Evolutionary conservation across 176 grass and related monocot genomes (phyloP), one percentile per base, ranked within the genome.

Genomic region (Saccharum spontaneum): DNA sequence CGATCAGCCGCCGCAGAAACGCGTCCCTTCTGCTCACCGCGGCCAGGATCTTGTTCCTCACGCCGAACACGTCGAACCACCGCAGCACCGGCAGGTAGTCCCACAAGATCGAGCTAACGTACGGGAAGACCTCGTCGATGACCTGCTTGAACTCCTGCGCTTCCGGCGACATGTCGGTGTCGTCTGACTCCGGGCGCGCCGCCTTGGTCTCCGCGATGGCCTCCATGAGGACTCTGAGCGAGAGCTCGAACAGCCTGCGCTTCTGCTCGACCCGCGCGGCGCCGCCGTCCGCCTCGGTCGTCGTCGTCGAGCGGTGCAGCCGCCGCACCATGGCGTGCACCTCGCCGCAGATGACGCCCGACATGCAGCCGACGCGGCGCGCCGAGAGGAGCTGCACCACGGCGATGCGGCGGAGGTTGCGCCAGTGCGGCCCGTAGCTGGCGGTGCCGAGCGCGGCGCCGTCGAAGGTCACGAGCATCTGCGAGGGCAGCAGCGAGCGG

Each of bases 61-160:
- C 48, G 10, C 89, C 79, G 52, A 49, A 64, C 54, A 89, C 74
- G 69, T 89, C 91, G 24, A 93, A 24, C 65, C 77, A 86, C 55
- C 71, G 78, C 57, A 92, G 44, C 70, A 61, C 46, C 18, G 91
- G 94, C 55, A 96, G 50, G 86, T 89, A 91, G 76, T 96, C 88
- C 77, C 76, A 84, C 59, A 64, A 15, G n/a, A 46, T 57, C 12
- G 86, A 23, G n/a, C 73, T 76, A 11, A 39, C 43, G 20, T 78
- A 30, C 22, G 26, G 38, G 9, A 86, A 30, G 10, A 59, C 16
- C 79, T 89, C 86, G 18, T 84, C 80, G 8, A 87, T 77, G 10
- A 89, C 71, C 67, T 62, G 8, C 73, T 77, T 83, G 41, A 94
- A 84, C 46, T 43, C 39, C 70, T 13, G 62, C 7, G 68, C 83